Evolutionary conservation across 352 stramenopile genomes (phyloP), one percentile per base, ranked within the genome.

Genomic region (Phytophthora melonis): DNA sequence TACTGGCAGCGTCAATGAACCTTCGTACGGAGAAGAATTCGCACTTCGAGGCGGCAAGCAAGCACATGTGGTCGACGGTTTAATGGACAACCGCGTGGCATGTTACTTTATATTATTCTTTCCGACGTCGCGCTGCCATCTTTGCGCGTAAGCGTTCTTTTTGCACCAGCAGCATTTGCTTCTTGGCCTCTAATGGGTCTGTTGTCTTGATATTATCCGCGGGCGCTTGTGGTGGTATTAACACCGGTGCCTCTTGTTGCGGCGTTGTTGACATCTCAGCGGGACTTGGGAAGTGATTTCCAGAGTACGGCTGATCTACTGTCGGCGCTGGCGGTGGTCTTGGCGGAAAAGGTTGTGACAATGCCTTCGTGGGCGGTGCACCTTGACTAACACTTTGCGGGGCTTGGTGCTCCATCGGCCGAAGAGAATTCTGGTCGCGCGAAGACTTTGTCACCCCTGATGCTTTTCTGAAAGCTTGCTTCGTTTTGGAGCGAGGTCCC

Each of bases 141-240:
- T 93, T 94, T 1, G 83, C 84, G 9, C 84, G 81, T 16, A 94
- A 56, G 5, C 86, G 75, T 65, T 93, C 86, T 58, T 92, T 93
- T 56, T 94, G 88, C 30, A 77, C 86, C 27, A 90, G 7, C 13
- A 94, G 53, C 10, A 81, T 56, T 47, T 78, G 72, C 66, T 83
- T 92, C 71, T 93, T 93, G 2, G 76, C 66, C 9, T 91, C 83
- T 50, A 77, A 63, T 4, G 54, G 34, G 34, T 68, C 68, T 50
- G 32, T 5, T 49, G 45, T 30, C 23, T 59, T 69, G 32, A 27
- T 39, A 27, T 59, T 53, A 25, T 53, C 14, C 13, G 49, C 8
- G 2, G 47, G 3, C 11, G 16, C 4, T 58, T 39, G 14, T n/a
- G 36, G 47, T 9, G 23, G 18, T n/a, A n/a, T n/a, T 55, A n/a